Evolutionary conservation across 2,329 filamentous ascomycete species (phyloP), one percentile per base, ranked within the genome.

Genomic region (Fusarium sp.): DNA sequence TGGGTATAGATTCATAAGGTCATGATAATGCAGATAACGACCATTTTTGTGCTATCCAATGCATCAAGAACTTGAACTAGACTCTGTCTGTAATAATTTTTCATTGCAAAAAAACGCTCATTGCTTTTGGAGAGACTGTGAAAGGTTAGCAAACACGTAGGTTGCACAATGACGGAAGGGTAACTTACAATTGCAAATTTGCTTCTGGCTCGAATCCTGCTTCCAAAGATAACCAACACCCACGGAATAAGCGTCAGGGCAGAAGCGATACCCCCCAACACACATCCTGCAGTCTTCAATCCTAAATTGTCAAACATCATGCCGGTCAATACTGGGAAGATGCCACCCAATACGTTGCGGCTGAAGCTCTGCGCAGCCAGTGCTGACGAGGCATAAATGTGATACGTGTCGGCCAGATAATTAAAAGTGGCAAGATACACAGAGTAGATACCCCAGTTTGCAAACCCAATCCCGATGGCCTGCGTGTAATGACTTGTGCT

Each of bases 381-480:
- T 0, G 95, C 94, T 1, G 92, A 96, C 42, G 91, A 94, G 1
- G 95, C 93, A 75, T 95, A 97, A 4, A 88, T 85, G 77, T 94
- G 91, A 79, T 97, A 98, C 2, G 91, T 91, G 77, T 98, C 95
- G 22, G 94, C 94, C 3, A 98, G 86, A 74, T 97, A 98, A 78
- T 98, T 98, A 83, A 98, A 97, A 0, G 94, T 92, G 5, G 94
- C 91, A 2, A 98, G 86, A 77, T 97, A 97, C 38, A 98, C 89
- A 43, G 89, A 91, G 79, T 93, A 95, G 70, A 98, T 97, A 29
- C 95, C 91, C 84, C 95, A 92, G 0, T 92, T 95, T 0, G 93
- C 90, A 63, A 94, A 87, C 1, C 86, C 88, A 34, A 97, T 85
- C 1, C 89, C 91, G 5, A 95, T 80, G 0, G 79, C 78, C 24